These are phyloP conservation scores for Sphenostylis stenocarpa DNA, from an alignment of 306 rosid species.

Conservation along the genomic window DNA sequence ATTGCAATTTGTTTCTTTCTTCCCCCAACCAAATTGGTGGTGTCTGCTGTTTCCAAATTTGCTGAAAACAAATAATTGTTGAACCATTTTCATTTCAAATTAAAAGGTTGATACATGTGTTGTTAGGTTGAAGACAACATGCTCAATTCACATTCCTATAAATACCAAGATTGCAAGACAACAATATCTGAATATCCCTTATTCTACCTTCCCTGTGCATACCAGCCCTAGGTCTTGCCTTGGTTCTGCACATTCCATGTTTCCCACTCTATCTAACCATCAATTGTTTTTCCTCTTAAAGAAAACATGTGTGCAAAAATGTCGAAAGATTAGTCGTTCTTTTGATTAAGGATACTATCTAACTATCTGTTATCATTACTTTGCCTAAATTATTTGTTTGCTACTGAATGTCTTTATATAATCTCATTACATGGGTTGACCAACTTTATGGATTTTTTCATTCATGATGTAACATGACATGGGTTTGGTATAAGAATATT, in stretches of 20 bases:
- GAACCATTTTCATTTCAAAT: neutral
- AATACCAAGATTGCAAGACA: conserved; percentile 22
- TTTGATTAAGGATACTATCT: neutral
- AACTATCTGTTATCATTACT: neutral
- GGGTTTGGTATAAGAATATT: neutral
- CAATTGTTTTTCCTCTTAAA: neutral
- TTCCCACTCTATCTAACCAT: neutral
- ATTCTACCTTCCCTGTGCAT: neutral
- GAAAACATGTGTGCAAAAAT: neutral
- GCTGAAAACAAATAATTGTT: neutral
- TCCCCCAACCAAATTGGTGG: neutral
- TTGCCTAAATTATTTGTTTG: neutral
- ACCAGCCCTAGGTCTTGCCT: conserved; percentile 4
- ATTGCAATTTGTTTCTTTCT: conserved; percentile 21
- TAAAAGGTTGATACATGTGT: neutral
- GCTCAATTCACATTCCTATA: conserved; percentile 26
- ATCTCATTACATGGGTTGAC: neutral
- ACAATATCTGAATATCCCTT: conserved; percentile 22
- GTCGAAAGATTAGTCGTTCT: neutral
- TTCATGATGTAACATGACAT: neutral
- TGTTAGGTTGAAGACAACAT: conserved; percentile 54
- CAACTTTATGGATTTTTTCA: neutral
- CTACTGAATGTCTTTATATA: neutral
- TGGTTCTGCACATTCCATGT: conserved; percentile 14
- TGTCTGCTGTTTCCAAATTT: neutral